Base-by-base conservation (phyloP, 176 grass and related monocot species). In the Carex myosuroides region DNA sequence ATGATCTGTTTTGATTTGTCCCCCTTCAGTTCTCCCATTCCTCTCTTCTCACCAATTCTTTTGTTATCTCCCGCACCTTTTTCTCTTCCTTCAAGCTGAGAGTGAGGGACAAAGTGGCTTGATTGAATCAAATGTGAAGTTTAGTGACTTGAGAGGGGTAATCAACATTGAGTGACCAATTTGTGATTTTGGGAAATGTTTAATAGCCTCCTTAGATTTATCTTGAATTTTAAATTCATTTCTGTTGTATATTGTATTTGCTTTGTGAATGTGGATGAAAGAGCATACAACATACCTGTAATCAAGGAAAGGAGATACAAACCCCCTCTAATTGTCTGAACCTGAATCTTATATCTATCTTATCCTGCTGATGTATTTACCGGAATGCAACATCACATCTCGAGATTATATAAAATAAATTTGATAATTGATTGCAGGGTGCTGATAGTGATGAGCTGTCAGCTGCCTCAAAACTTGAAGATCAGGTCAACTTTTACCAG, bases 401-500 rank as follows among this genome's bases (percentile, higher is more conserved):
- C 21, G 0, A 56, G 11, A 78, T 56, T 56, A 32, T 78, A 9
- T 57, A 32, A 57, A 57, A 18, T 33, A 56, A 10, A 53, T 33
- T 33, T 57, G 24, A 57, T 55, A 57, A 78, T 78, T 78, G 60
- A 68, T 69, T 91, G 2, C 53, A 98, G 95, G 95, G 92, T 86
- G 59, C 76, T 60, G 69, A 98, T 57, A 90, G 80, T 79, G 21
- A 95, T 54, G 89, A 95, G 83, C 88, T 98, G 88, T 66, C 95
- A 72, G 91, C 89, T 85, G 92, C 95, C 37, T 94, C 95, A 60
- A 98, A 90, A 76, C 88, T 95, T 79, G 93, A 93, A 81, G 93
- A 98, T 85, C 85, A 79, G 20, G 13, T 95, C 70, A 98, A 83
- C 88, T 98, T 98, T 69, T 95, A 98, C 61, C 96, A 98, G 74